Evolutionary conservation across 192 early-diverging fungal species (phyloP).

Genomic region (Linderina pennispora): DNA sequence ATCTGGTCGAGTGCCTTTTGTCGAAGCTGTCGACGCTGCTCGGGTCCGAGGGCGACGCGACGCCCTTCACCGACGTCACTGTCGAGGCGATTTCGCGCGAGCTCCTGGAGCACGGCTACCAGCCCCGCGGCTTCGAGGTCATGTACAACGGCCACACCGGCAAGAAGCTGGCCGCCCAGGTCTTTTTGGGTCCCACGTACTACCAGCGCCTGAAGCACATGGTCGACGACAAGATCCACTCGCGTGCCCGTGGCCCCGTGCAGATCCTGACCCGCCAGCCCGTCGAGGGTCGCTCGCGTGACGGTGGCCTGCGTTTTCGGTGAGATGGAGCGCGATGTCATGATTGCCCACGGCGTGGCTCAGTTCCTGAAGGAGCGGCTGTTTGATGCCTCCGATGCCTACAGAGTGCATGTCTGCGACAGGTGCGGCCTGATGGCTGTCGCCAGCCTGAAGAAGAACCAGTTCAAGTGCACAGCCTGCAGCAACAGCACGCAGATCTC

Average conservation of each 20-base stretch:
- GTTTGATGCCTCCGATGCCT: slow-evolving; percentile 97
- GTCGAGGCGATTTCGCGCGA: slow-evolving; percentile 88
- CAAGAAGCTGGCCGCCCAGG: slow-evolving; percentile 85
- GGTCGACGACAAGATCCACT: slow-evolving; percentile 99
- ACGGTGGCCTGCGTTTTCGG: slow-evolving; percentile 99
- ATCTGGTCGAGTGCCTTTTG: slow-evolving; percentile 97
- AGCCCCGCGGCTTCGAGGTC: slow-evolving; percentile 95
- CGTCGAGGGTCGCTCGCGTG: slow-evolving; percentile 94
- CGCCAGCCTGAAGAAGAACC: slow-evolving; percentile 89
- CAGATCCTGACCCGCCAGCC: slow-evolving; percentile 98
- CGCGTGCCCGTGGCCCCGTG: slow-evolving; percentile 90
- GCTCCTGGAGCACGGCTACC: slow-evolving; percentile 75
- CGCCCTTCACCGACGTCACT: slow-evolving; percentile 96
- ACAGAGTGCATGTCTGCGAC: slow-evolving; percentile 98
- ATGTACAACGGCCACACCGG: slow-evolving; percentile 99
- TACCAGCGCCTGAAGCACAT: slow-evolving; percentile 99
- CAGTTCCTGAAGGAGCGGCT: slow-evolving; percentile 98
- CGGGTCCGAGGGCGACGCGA: slow-evolving; percentile 96
- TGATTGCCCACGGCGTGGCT: slow-evolving; percentile 91
- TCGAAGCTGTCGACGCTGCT: slow-evolving; percentile 89
- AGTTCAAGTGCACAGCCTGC: slow-evolving; percentile 90
- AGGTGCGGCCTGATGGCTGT: slow-evolving; percentile 98
- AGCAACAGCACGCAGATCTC: slow-evolving; percentile 94
- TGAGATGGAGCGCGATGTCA: slow-evolving; percentile 99
- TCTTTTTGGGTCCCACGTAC: slow-evolving; percentile 97